These are phyloP conservation scores for Pyracantha coccinea DNA, from an alignment of 331 rosid genomes.

Conservation along the genomic window DNA sequence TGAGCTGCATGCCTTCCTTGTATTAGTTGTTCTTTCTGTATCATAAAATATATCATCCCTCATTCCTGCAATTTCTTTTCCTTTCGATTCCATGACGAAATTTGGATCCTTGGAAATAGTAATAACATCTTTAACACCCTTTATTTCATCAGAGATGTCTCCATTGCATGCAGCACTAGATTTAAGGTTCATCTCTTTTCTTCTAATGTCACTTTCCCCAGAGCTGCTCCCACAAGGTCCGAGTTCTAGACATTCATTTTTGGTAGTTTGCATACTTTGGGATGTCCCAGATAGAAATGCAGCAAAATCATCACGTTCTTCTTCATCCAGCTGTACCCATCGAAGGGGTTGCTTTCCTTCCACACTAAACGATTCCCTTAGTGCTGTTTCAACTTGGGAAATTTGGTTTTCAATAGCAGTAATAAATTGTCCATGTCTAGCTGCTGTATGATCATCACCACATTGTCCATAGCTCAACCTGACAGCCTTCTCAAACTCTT, in stretches of 20 bases:
- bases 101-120: slow-evolving; percentile 23
- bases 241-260: slow-evolving; percentile 32
- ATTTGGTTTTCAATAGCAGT: slow-evolving; percentile 79
- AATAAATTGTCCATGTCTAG: slow-evolving; percentile 79
- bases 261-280: slow-evolving; percentile 24
- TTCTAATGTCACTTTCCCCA: slow-evolving; percentile 25
- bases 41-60: slow-evolving; percentile 49
- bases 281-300: slow-evolving; percentile 82
- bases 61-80: slow-evolving; percentile 27
- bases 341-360: slow-evolving; percentile 73
- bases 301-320: slow-evolving; percentile 82
- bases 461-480: slow-evolving; percentile 61
- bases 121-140: slow-evolving; percentile 33
- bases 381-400: slow-evolving; percentile 58
- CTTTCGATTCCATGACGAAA: slow-evolving; percentile 32
- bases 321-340: slow-evolving; percentile 85
- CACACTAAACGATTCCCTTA: slow-evolving; percentile 48
- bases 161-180: slow-evolving; percentile 28
- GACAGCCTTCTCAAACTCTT: slow-evolving; percentile 87
- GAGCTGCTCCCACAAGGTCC: slow-evolving; percentile 26
- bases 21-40: not conserved
- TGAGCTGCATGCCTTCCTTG: slow-evolving; percentile 57
- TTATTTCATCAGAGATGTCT: slow-evolving; percentile 29
- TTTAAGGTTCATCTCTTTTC: slow-evolving; percentile 27
- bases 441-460: slow-evolving; percentile 44